Evolutionary conservation across 306 rosid species (phyloP).

Genomic region (Herpetospermum pedunculosum): DNA sequence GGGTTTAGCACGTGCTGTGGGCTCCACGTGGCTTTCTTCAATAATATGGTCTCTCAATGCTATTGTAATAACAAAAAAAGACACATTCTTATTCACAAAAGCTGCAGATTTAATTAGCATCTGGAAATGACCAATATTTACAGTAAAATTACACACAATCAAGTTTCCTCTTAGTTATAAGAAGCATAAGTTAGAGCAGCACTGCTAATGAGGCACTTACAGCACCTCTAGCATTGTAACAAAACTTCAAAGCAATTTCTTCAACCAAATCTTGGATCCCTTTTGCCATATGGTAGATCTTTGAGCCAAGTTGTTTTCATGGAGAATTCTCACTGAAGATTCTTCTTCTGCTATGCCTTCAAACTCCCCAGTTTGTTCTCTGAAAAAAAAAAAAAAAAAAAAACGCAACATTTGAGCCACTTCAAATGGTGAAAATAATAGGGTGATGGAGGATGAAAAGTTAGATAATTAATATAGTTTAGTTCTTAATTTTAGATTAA

Average conservation of each 20-base stretch:
- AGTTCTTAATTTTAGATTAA: too few relatives aligned
- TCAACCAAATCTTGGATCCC: background rate
- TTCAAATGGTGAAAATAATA: background rate
- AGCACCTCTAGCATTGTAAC: background rate
- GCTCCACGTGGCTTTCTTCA: too few relatives aligned
- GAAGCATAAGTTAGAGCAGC: background rate
- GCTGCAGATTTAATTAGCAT: background rate
- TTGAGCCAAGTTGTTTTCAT: background rate
- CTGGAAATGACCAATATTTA: background rate
- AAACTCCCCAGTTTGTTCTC: background rate
- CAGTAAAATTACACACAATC: background rate
- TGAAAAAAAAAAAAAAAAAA: background rate
- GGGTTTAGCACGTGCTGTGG: background rate
- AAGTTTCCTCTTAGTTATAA: background rate
- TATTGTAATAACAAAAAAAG: background rate
- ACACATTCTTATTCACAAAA: background rate
- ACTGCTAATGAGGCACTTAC: background rate
- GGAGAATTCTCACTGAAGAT: background rate
- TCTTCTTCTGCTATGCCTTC: background rate
- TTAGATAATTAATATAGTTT: too few relatives aligned
- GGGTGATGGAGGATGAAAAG: too few relatives aligned
- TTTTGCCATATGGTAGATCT: background rate
- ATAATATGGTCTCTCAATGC: background rate
- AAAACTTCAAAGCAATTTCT: background rate
- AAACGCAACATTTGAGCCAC: background rate